Percentiles rank a stretch among this genome's conserved stretches.
Evolutionary conservation across 1,139 yeast genomes (phyloP).

Genomic region (Sugiyamaella xylanicola): DNA sequence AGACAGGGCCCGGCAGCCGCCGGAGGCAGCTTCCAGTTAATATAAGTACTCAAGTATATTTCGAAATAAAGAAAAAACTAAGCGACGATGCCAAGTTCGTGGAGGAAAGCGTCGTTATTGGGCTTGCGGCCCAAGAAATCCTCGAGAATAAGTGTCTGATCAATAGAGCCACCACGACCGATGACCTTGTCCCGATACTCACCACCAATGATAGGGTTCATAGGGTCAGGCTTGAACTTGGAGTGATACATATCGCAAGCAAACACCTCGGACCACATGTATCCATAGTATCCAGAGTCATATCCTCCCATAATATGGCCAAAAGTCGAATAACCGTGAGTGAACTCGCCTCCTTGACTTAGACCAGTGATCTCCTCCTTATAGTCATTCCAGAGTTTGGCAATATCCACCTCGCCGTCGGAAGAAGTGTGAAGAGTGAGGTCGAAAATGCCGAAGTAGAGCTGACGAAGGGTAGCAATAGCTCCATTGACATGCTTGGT

Average conservation of each 20-base stretch:
- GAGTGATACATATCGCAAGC: slow-evolving; percentile 81
- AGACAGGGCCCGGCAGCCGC: too few relatives aligned
- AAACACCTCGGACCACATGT: slow-evolving; percentile 81
- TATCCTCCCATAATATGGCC: slow-evolving; percentile 86
- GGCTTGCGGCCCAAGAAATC: slow-evolving; percentile 79
- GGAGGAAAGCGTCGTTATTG: slow-evolving; percentile 65
- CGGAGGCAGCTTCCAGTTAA: too few relatives aligned
- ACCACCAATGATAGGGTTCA: slow-evolving; percentile 62
- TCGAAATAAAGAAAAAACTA: neutral
- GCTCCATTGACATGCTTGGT: slow-evolving; percentile 81
- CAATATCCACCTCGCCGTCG: slow-evolving; percentile 46
- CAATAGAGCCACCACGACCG: slow-evolving; percentile 72
- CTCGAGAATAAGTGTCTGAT: slow-evolving; percentile 62
- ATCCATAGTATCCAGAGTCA: slow-evolving; percentile 85
- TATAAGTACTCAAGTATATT: neutral
- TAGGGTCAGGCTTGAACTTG: slow-evolving; percentile 68
- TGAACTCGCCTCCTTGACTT: slow-evolving; percentile 54
- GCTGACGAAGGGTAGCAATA: slow-evolving; percentile 67
- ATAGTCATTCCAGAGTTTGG: slow-evolving; percentile 62
- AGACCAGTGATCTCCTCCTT: slow-evolving; percentile 61
- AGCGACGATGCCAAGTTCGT: slow-evolving; percentile 53
- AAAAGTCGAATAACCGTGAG: slow-evolving; percentile 73
- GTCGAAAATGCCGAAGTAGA: slow-evolving; percentile 77
- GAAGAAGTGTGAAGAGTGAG: slow-evolving; percentile 64
- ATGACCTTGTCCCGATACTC: slow-evolving; percentile 70